Conservation (phyloP, 352 stramenopile genomes). For the Globisporangium spiculum region DNA sequence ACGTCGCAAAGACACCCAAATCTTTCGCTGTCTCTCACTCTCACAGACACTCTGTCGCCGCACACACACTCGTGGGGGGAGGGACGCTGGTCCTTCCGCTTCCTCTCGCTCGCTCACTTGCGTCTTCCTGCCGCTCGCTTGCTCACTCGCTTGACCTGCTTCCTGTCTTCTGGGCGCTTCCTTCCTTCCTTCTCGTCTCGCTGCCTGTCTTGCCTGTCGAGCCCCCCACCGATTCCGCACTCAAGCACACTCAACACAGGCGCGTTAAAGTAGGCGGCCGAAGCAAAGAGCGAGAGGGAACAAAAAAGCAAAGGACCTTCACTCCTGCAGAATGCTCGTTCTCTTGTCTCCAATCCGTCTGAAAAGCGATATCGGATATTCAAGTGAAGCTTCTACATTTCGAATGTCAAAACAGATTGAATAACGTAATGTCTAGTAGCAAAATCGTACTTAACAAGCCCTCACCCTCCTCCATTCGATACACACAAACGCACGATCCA, state of each 20-base stretch:
- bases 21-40: background rate
- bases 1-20: slow-evolving; percentile 1
- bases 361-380: too few relatives aligned
- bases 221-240: slow-evolving; percentile 8
- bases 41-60: background rate
- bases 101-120: background rate
- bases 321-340: background rate
- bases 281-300: slow-evolving; percentile 7
- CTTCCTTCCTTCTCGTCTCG: slow-evolving; percentile 1
- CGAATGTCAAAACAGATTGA: too few relatives aligned
- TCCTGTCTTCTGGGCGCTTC: slow-evolving; percentile 1
- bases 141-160: background rate
- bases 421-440: too few relatives aligned
- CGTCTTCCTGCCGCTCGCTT: slow-evolving; percentile 6
- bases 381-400: too few relatives aligned
- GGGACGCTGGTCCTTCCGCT: background rate
- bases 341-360: background rate
- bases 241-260: background rate
- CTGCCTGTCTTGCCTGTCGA: slow-evolving; percentile 6
- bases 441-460: too few relatives aligned
- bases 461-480: too few relatives aligned
- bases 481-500: too few relatives aligned
- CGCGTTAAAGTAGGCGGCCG: background rate
- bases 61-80: background rate
- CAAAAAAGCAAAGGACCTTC: background rate